phyloP scores from a whole-genome alignment of 495 filamentous ascomycete species.

The Aspergillus kassunensis region DNA sequence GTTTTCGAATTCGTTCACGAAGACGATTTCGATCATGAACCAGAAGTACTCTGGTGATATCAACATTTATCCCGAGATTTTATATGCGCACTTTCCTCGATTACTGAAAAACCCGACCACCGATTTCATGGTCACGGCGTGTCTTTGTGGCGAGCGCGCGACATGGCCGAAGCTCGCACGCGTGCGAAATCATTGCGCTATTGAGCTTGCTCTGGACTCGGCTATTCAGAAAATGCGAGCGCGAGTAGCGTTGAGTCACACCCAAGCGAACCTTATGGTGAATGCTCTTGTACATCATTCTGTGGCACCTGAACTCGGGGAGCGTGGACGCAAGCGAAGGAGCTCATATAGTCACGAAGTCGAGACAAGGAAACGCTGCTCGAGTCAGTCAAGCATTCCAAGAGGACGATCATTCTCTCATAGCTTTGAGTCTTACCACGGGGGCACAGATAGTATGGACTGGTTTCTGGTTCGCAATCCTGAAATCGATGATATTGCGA shows the following conservation, averaged over 20 bases:
- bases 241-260: constrained; percentile 74
- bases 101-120: constrained; percentile 83
- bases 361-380: constrained; percentile 19
- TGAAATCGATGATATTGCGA: background rate
- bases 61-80: constrained; percentile 82
- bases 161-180: constrained; percentile 87
- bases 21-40: constrained; percentile 72
- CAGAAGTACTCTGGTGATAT: constrained; percentile 96
- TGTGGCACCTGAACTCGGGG: too few relatives aligned
- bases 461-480: constrained; percentile 9
- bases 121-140: constrained; percentile 81
- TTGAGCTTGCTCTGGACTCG: constrained; percentile 80
- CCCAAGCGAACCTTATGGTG: constrained; percentile 55
- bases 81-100: constrained; percentile 66
- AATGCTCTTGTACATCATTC: constrained; percentile 18
- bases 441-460: background rate
- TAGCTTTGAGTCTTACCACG: constrained; percentile 2
- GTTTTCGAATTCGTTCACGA: constrained; percentile 76
- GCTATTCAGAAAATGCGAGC: constrained; percentile 75
- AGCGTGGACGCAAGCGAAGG: constrained; percentile 23
- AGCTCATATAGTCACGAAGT: constrained; percentile 37
- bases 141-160: constrained; percentile 72
- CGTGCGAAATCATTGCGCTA: constrained; percentile 76
- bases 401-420: constrained; percentile 27
- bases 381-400: constrained; percentile 15